These are phyloP conservation scores for Noccaea bulbosa DNA, from an alignment of 345 rosid species.

Conservation along the genomic window DNA sequence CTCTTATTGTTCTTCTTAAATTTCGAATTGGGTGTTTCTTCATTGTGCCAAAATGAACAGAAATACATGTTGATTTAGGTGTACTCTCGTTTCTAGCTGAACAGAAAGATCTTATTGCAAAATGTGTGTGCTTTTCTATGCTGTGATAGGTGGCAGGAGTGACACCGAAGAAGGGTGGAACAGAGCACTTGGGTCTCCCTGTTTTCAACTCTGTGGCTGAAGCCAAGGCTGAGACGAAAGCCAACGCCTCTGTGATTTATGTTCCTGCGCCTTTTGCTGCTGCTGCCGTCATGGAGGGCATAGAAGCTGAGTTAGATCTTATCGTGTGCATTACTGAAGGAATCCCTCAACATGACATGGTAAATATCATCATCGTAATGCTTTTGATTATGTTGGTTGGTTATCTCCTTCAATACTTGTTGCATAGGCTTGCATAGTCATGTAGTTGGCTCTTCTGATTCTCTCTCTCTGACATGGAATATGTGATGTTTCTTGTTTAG, in stretches of 20 bases:
- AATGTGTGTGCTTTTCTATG: not conserved
- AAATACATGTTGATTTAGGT: no score
- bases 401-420: slow-evolving; percentile 4
- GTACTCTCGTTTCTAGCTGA: no score
- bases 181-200: slow-evolving; percentile 97
- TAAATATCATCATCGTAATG: slow-evolving; percentile 33
- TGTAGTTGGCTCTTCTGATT: slow-evolving; percentile 8
- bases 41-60: no score
- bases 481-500: slow-evolving; percentile 44
- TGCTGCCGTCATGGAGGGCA: slow-evolving; percentile 94
- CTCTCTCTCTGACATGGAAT: slow-evolving; percentile 17
- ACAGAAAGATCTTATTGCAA: no score
- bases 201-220: slow-evolving; percentile 97
- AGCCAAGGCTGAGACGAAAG: slow-evolving; percentile 94
- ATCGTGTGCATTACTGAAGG: slow-evolving; percentile 95
- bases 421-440: slow-evolving; percentile 14
- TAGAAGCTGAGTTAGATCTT: slow-evolving; percentile 90
- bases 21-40: no score
- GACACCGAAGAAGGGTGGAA: slow-evolving; percentile 99
- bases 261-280: slow-evolving; percentile 99
- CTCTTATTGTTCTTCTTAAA: no score
- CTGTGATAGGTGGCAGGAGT: slow-evolving; percentile 86
- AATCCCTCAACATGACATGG: slow-evolving; percentile 98
- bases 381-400: not conserved
- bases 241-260: slow-evolving; percentile 92